These are phyloP conservation scores for Macrotyloma uniflorum DNA, from an alignment of 306 rosid genomes.

Conservation along the genomic window DNA sequence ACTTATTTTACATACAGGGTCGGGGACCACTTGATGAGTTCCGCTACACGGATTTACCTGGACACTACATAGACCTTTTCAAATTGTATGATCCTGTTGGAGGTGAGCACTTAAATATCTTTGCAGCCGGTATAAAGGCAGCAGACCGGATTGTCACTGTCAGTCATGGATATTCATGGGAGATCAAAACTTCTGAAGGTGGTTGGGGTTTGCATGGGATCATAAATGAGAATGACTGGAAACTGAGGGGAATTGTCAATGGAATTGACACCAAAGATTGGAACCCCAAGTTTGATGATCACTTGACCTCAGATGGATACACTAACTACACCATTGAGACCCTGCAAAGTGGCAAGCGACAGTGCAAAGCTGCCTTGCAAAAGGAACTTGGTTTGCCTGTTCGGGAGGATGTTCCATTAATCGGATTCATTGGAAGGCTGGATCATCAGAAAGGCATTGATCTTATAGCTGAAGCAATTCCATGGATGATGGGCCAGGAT, in stretches of 20 bases:
- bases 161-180: constrained; percentile 96
- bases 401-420: constrained; percentile 69
- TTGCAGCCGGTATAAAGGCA: constrained; percentile 89
- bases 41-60: constrained; percentile 63
- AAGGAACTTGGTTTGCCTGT: constrained; percentile 86
- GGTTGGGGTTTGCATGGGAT: constrained; percentile 96
- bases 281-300: constrained; percentile 72
- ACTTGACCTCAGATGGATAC: constrained; percentile 83
- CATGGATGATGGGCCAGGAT: constrained; percentile 88
- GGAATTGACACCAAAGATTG: constrained; percentile 89
- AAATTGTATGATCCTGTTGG: constrained; percentile 80
- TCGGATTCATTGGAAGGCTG: constrained; percentile 83
- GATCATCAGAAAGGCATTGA: constrained; percentile 95
- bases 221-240: constrained; percentile 86
- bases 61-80: constrained; percentile 73
- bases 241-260: constrained; percentile 85
- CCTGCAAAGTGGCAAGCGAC: constrained; percentile 71
- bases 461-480: constrained; percentile 84
- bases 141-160: constrained; percentile 92
- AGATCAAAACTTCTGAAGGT: constrained; percentile 80
- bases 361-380: constrained; percentile 89
- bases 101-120: constrained; percentile 94
- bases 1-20: constrained; percentile 59
- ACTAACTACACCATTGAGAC: constrained; percentile 78
- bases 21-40: constrained; percentile 89